phyloP scores from a whole-genome alignment of 805 yeast species.

The Ogataea zsoltii region DNA sequence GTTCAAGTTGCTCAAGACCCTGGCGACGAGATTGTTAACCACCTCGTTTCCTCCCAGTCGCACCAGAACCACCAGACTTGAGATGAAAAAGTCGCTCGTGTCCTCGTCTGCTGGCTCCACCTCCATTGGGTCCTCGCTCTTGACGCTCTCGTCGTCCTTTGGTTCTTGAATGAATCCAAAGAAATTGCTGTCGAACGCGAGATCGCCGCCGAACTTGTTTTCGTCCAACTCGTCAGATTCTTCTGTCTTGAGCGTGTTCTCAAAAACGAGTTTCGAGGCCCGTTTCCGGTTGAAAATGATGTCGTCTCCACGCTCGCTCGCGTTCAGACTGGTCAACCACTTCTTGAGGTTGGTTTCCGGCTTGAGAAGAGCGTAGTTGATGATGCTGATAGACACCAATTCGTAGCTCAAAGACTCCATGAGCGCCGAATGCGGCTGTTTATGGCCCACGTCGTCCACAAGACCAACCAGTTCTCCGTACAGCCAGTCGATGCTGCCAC shows the following conservation, averaged over 20 bases:
- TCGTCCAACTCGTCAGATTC: conserved; percentile 7
- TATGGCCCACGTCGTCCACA: conserved; percentile 10
- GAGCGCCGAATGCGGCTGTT: conserved; percentile 12
- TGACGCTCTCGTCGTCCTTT: conserved; percentile 14
- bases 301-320: conserved; percentile 11
- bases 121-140: conserved; percentile 6
- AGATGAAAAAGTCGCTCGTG: conserved; percentile 19
- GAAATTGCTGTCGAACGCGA: conserved; percentile 28
- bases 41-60: conserved; percentile 13
- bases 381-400: conserved; percentile 23
- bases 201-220: conserved; percentile 18
- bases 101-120: conserved; percentile 5
- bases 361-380: conserved; percentile 26
- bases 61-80: conserved; percentile 22
- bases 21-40: conserved; percentile 20
- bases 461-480: conserved; percentile 20
- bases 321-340: conserved; percentile 26
- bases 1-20: conserved; percentile 17
- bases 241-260: conserved; percentile 5
- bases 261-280: conserved; percentile 3
- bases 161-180: conserved; percentile 35
- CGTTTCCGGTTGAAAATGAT: conserved; percentile 26
- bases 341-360: conserved; percentile 17
- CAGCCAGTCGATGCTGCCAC: conserved; percentile 25
- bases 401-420: conserved; percentile 25